Base-by-base conservation (phyloP, 108 stramenopile genomes). In the Nitzschia inconspicua region DNA sequence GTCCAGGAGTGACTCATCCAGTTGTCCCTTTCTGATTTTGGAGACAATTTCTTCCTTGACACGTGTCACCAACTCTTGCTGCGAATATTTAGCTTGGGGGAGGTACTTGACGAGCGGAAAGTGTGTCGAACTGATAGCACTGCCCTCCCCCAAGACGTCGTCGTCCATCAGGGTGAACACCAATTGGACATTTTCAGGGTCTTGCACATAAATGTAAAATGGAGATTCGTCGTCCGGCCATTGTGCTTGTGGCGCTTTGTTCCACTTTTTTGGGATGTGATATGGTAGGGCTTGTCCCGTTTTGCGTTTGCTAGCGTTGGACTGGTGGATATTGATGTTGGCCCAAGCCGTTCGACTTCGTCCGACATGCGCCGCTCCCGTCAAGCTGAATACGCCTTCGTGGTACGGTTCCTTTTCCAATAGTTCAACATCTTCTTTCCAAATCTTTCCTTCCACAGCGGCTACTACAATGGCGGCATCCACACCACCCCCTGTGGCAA, bases 141-240 rank as follows among this genome's bases (percentile, higher is more conserved):
- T 42, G 4, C 78, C 83, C 3, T 65, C 73, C 3, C 85, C 85
- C 28, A 87, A 72, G 1, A 85, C 72, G 49, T 89, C 78, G 26
- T 86, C 90, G 60, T 92, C 90, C 52, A 83, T 72, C 0, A 92
- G 36, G 3, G 86, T 86, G 18, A 92, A 77, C 2, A 92, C 84
- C 36, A 92, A 42, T 22, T 75, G 69, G 3, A 75, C 84, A 9
- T 57, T 65, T 4, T 58, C 43, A 0, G 90, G 90, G 46, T 92
- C 85, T 57, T 88, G 86, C 1, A 92, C 73, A 48, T 92, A 92
- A 13, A 92, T 31, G 40, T 86, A 92, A 52, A 88, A 86, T 14
- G 89, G 83, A 1, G 20, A 28, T 42, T 84, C 77, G 44, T 76
- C 76, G 13, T 73, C 83, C 18, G 82, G 73, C 84, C 84, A 92